Base-by-base conservation (phyloP, 2,329 filamentous ascomycete species). In the Beauveria asiatica region DNA sequence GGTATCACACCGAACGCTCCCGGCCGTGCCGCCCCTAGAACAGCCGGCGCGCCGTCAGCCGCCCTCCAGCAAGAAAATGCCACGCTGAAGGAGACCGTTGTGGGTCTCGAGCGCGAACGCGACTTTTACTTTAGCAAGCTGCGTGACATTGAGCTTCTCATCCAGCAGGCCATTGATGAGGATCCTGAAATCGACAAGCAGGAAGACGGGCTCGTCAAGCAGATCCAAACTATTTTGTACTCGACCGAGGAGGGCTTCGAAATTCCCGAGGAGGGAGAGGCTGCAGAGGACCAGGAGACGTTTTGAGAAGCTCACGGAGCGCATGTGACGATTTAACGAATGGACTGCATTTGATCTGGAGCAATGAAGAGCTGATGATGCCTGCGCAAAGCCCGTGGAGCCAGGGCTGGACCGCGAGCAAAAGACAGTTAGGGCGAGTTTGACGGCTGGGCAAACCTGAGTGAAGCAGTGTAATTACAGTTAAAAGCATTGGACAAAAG, bases 51-150 rank as follows among this genome's bases (percentile, higher is more conserved):
- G 8, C 87, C 82, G 37, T 84, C 80, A 30, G 84, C 89, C 11
- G 91, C 87, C 4, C 78, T 99, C 67, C 84, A 90, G 72, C 83
- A 89, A 70, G 94, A 97, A 81, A 94, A 96, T 72, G 82, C 83
- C 46, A 89, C 89, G 30, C 82, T 97, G 67, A 96, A 96, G 81
- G 93, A 97, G 78, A 96, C 91, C 0, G 93, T 99, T n/a, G 82
- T 85, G 13, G 94, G 94, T 1, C 81, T 99, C 46, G 94, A 99
- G 81, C 88, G 94, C 68, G 94, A 99, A 79, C 84, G 94, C 54
- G 94, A 99, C 74, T 99, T 99, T 74, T 99, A 99, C 81, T 99
- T 99, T 76, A 95, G 90, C 82, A 99, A 99, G 81, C 82, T 99
- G 65, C 84, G 94, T 62, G 94, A 99, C 72, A 99, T 99, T 67